Evolutionary conservation across 176 grass and related monocot genomes (phyloP).

Genomic region (Tuctoria greenei): DNA sequence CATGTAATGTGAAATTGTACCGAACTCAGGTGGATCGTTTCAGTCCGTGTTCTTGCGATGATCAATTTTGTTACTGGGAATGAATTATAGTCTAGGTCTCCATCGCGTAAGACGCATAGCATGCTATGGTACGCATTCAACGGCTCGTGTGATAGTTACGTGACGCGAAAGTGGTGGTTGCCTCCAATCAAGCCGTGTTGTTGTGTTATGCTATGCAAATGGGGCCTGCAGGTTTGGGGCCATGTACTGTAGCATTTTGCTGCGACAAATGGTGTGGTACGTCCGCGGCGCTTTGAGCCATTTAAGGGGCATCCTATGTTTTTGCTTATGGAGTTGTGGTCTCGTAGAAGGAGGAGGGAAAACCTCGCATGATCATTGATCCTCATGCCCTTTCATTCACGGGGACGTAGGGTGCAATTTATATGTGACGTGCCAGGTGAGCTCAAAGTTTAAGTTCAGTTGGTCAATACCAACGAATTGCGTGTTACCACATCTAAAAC

Average conservation of each 20-base stretch:
- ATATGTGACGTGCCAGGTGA: too few relatives aligned
- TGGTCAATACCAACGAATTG: too few relatives aligned
- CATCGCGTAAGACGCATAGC: background rate
- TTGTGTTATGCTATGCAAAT: slow-evolving; percentile 32
- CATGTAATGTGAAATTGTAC: background rate
- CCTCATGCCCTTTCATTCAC: too few relatives aligned
- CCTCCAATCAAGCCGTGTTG: slow-evolving; percentile 44
- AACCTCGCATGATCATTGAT: too few relatives aligned
- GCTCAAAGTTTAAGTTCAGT: too few relatives aligned
- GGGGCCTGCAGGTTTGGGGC: slow-evolving; percentile 4
- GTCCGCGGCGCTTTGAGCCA: background rate
- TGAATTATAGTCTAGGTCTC: background rate
- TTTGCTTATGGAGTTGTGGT: background rate
- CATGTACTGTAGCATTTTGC: background rate
- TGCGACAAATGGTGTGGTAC: slow-evolving; percentile 12
- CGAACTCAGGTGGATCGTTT: background rate
- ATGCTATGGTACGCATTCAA: background rate
- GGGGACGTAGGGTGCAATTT: too few relatives aligned
- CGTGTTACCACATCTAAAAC: too few relatives aligned
- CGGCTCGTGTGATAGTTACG: slow-evolving; percentile 26
- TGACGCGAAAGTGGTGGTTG: slow-evolving; percentile 46
- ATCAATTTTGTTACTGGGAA: background rate
- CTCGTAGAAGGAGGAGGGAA: background rate
- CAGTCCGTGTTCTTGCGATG: too few relatives aligned
- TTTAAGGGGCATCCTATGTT: slow-evolving; percentile 48